Evolutionary conservation across 208 protist genomes (phyloP), one percentile per base, ranked within the genome.

Genomic region (Perkinsela sp.): DNA sequence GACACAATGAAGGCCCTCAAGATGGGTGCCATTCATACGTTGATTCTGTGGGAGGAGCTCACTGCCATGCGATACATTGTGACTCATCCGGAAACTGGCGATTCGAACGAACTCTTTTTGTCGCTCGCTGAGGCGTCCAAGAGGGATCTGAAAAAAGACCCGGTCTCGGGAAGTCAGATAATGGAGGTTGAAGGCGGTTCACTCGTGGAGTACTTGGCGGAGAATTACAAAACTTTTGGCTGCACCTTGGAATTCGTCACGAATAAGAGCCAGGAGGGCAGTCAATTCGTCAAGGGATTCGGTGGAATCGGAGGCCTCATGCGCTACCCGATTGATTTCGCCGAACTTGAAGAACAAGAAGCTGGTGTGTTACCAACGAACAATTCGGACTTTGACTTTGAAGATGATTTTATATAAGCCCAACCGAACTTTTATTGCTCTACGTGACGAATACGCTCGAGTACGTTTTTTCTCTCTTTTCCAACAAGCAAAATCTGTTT

Each of bases 41-140:
- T 99, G 16, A 96, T 99, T 72, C 90, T 98, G 30, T 99, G 88
- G 78, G 97, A 99, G 75, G 92, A 97, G 72, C 78, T 98, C 0
- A 76, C 85, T 1, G 74, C 93, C 65, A 87, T 76, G 65, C 84
- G 95, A 48, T 96, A 89, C 77, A 74, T 74, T 6, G 31, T 98
- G 28, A 90, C 88, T 57, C 78, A 89, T 69, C 70, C 81, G 22
- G 80, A 82, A 0, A 93, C 89, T 71, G 70, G 69, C 1, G 75
- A 75, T 1, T 75, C 81, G 70, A 72, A 82, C 28, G 57, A 76
- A n/a, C 77, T 77, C 67, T 68, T 84, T 29, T 72, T 94, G 73
- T 92, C 78, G 0, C 73, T 81, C 66, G 82, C 76, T 22, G 78
- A 92, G 6, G 84, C 81, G 15, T 71, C 22, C n/a, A 81, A 77